Conservation (phyloP, 805 yeast genomes). For the Lachancea cidri region DNA sequence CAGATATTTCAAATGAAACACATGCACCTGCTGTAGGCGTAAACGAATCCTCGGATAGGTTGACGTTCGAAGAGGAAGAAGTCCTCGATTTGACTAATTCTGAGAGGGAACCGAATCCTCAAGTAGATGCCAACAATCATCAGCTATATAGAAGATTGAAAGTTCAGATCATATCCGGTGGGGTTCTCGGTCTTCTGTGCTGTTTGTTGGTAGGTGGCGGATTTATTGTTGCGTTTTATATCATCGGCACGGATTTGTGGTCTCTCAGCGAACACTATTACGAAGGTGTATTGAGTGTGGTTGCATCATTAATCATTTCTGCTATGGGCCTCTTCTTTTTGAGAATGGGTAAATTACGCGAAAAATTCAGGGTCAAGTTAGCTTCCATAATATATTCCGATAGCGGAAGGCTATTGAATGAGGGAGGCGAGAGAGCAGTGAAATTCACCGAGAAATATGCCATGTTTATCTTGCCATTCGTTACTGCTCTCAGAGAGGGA, state of each 20-base stretch:
- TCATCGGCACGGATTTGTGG: conserved; percentile 83
- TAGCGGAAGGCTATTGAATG: conserved; percentile 17
- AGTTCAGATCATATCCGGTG: conserved; percentile 80
- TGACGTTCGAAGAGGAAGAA: conserved; percentile 28
- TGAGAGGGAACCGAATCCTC: conserved; percentile 11
- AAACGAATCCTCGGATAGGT: background rate
- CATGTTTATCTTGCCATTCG: conserved; percentile 70
- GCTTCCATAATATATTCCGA: conserved; percentile 39
- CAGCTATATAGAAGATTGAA: conserved; percentile 42
- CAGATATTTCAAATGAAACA: conserved; percentile 4
- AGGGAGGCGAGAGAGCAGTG: conserved; percentile 24
- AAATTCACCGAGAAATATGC: conserved; percentile 55
- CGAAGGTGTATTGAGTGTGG: conserved; percentile 78
- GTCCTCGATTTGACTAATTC: conserved; percentile 14
- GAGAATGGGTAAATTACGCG: conserved; percentile 73
- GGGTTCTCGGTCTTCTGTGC: conserved; percentile 59
- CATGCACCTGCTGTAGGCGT: background rate
- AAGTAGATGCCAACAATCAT: conserved; percentile 24
- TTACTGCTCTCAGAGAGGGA: conserved; percentile 86
- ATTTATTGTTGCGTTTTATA: conserved; percentile 65
- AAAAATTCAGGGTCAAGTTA: conserved; percentile 69
- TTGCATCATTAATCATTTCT: conserved; percentile 75
- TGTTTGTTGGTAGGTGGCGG: conserved; percentile 70
- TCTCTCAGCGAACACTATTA: conserved; percentile 80
- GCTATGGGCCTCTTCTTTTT: conserved; percentile 82